phyloP scores from a whole-genome alignment of 345 rosid species.

The Eucalyptus lansdowneana region DNA sequence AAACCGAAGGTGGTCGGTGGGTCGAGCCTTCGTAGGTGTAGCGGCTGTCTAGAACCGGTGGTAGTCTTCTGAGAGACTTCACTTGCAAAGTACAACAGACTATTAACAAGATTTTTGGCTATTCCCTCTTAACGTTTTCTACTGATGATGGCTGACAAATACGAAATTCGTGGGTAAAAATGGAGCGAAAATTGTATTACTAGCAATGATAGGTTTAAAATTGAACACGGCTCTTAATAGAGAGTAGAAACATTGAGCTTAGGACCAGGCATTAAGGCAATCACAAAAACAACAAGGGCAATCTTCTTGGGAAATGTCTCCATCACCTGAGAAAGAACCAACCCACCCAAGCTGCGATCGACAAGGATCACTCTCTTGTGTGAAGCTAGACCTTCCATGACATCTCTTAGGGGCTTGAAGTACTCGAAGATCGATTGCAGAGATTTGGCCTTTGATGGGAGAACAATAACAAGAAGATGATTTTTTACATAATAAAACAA shows the following conservation, averaged over 20 bases:
- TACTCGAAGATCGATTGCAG: slow-evolving; percentile 1
- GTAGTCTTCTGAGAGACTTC: slow-evolving; percentile 1
- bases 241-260: background rate
- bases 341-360: no score
- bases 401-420: background rate
- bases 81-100: background rate
- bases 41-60: slow-evolving; percentile 4
- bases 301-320: slow-evolving; percentile 9
- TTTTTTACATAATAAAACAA: no score
- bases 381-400: background rate
- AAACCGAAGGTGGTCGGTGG: no score
- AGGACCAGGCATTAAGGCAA: slow-evolving; percentile 20
- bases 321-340: background rate
- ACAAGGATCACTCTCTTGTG: background rate
- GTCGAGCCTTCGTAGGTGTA: background rate
- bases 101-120: background rate
- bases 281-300: slow-evolving; percentile 4
- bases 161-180: background rate
- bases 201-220: background rate
- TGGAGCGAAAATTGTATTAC: background rate
- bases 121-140: background rate
- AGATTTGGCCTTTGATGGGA: background rate
- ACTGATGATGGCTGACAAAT: background rate
- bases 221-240: background rate
- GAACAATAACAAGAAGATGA: no score